Evolutionary conservation across 176 grass and related monocot genomes (phyloP).

Genomic region (Microstegium vimineum): DNA sequence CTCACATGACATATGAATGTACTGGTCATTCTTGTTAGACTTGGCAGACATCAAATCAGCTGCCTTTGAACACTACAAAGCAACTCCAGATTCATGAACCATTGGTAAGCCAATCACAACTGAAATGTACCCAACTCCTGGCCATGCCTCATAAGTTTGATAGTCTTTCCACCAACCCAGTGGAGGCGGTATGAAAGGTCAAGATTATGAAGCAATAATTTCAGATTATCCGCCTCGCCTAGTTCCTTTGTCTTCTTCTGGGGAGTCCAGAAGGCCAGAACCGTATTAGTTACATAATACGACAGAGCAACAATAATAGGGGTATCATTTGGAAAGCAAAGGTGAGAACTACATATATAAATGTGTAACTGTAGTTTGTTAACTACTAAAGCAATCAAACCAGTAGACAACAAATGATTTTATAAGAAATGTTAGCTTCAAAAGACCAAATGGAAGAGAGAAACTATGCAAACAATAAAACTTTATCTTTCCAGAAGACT

Average conservation of each 20-base stretch:
- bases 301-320: neutral
- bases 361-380: neutral
- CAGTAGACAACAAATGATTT: neutral
- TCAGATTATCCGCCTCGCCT: conserved; percentile 66
- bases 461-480: neutral
- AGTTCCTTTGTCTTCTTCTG: conserved; percentile 52
- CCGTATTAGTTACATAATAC: neutral
- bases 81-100: conserved; percentile 21
- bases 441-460: neutral
- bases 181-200: conserved; percentile 85
- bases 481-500: neutral
- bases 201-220: conserved; percentile 75
- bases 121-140: conserved; percentile 90
- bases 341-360: neutral
- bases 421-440: conserved; percentile 1
- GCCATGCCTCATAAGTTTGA: conserved; percentile 67
- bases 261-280: conserved; percentile 3
- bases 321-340: neutral
- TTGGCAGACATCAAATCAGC: neutral
- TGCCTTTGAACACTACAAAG: conserved; percentile 5
- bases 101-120: conserved; percentile 46
- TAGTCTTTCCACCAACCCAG: conserved; percentile 61
- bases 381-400: neutral
- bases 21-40: neutral
- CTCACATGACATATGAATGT: conserved; percentile 25